Conservation (phyloP, 257 asterid genomes). For the Nicotiana noctiflora region DNA sequence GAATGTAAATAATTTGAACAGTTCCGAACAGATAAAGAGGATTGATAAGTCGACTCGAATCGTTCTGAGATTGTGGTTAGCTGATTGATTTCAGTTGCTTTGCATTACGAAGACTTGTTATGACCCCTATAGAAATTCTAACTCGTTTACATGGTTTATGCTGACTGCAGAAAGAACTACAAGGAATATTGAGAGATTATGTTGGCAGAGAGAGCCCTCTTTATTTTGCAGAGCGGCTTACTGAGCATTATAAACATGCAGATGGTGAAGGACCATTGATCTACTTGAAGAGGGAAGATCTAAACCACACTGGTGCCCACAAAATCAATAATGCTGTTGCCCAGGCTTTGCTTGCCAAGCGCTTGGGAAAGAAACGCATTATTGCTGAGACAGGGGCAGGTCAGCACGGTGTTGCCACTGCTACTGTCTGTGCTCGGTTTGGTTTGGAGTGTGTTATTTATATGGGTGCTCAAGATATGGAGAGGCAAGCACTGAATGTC, state of each 20-base stretch:
- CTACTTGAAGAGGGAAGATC: constrained; percentile 86
- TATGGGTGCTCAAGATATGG: constrained; percentile 99
- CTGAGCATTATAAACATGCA: constrained; percentile 64
- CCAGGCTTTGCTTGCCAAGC: constrained; percentile 89
- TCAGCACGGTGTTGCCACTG: constrained; percentile 96
- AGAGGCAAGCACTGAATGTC: constrained; percentile 83
- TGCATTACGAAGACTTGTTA: not conserved
- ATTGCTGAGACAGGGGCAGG: constrained; percentile 98
- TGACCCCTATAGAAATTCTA: not conserved
- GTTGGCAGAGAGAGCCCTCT: constrained; percentile 93
- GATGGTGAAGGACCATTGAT: constrained; percentile 81
- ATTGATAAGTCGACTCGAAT: not conserved
- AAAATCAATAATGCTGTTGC: constrained; percentile 85
- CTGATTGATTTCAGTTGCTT: not conserved
- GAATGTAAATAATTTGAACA: not conserved
- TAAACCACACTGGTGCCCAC: constrained; percentile 95
- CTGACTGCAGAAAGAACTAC: constrained; percentile 59
- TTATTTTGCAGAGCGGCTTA: constrained; percentile 79
- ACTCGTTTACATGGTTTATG: not conserved
- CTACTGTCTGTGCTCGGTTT: constrained; percentile 91
- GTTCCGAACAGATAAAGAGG: not conserved
- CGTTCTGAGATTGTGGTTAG: not conserved
- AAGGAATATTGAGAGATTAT: constrained; percentile 71
- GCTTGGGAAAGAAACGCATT: constrained; percentile 75
- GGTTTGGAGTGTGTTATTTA: constrained; percentile 70